Evolutionary conservation across 2,329 filamentous ascomycete species (phyloP), one percentile per base, ranked within the genome.

Genomic region (Gaeumannomyces sp.): DNA sequence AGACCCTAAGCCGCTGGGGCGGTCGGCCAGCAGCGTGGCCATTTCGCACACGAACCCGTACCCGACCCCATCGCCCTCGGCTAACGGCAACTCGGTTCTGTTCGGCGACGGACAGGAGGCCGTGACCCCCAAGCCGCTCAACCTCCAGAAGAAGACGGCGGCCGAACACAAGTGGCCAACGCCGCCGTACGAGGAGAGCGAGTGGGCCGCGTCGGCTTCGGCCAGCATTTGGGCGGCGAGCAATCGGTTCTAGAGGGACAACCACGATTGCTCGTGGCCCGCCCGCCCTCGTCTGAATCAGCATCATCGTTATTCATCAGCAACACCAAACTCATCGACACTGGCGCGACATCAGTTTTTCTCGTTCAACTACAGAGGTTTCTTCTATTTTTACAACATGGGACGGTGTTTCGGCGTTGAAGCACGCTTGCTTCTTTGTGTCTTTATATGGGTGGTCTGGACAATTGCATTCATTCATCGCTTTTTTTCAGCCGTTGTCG

Each of bases 141-240:
- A 91, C 69, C 86, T 91, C 64, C 81, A 83, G 72, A 86, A 86
- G 73, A 83, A 85, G 80, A 19, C 59, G 13, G 72, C 79, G 1
- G 74, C 77, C 16, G 78, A 80, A 67, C 80, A 85, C 71, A 95
- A 97, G 78, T 97, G 93, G 90, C 94, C 93, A 3, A 98, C 95
- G 22, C 95, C 95, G 28, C 94, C 95, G 4, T 97, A 97, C 70
- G 93, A 97, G 72, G 93, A 96, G 71, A 88, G 89, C 68, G 93
- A 97, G 74, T 98, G 93, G 94, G 92, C 90, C 25, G 87, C 90
- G 11, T 89, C 91, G 58, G 90, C 92, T 35, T 87, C 92, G 14
- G 90, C 91, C 7, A 93, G 90, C 77, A 93, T 93, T 69, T 90
- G 91, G 80, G 89, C 89, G 64, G 86, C 88, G 38, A 85, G 89